Conservation (phyloP, 306 rosid genomes). For the Trifolium pratense region DNA sequence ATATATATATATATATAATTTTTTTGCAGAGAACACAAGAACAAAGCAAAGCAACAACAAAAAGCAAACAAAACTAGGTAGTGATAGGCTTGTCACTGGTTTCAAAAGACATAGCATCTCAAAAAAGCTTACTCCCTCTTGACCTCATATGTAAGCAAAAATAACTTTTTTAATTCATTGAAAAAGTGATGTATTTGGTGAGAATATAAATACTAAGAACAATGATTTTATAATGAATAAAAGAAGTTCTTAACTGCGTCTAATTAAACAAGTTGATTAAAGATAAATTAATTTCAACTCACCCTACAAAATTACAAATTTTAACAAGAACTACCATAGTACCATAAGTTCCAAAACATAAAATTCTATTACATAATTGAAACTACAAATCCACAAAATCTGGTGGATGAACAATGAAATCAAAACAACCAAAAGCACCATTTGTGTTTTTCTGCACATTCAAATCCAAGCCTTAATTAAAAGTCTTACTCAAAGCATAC, state of each 20-base stretch:
- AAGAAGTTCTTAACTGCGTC: constrained; percentile 35
- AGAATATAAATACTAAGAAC: too few relatives aligned
- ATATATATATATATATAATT: too few relatives aligned
- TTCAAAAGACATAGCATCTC: too few relatives aligned
- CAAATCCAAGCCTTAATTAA: background rate
- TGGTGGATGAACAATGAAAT: constrained; percentile 49
- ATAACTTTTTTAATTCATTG: too few relatives aligned
- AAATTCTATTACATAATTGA: constrained; percentile 51
- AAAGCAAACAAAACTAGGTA: background rate
- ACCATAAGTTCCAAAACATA: constrained; percentile 46
- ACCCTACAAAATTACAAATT: constrained; percentile 68
- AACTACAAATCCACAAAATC: constrained; percentile 50
- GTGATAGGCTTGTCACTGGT: too few relatives aligned
- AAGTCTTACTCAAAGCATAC: constrained; percentile 70
- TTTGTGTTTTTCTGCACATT: constrained; percentile 38
- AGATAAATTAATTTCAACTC: constrained; percentile 55
- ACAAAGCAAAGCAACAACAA: background rate
- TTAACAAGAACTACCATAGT: constrained; percentile 39
- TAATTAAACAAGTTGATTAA: constrained; percentile 47
- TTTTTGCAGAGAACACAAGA: background rate
- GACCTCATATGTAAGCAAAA: too few relatives aligned
- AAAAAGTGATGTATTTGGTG: too few relatives aligned
- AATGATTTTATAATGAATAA: background rate
- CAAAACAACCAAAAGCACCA: constrained; percentile 32
- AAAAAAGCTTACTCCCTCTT: too few relatives aligned